A percentile compares a stretch with the other conserved stretches of the same genome.
Conservation (phyloP, 805 yeast species). For the Saitoella complicata region DNA sequence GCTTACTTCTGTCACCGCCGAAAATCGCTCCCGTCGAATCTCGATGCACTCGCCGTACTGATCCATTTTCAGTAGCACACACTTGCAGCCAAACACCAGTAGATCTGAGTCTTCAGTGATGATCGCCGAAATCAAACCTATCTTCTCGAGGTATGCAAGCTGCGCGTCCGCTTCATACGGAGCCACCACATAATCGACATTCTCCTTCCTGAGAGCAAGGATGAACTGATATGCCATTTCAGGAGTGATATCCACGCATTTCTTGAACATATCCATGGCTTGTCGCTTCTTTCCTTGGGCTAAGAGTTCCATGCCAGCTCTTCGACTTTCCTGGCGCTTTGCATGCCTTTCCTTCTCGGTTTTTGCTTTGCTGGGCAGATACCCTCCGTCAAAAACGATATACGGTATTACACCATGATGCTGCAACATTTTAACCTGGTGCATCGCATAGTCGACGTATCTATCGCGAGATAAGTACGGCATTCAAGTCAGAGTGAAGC, state of each 20-base stretch:
- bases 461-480: conserved; percentile 8
- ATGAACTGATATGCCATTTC: conserved; percentile 80
- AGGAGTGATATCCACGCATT: conserved; percentile 76
- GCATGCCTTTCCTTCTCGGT: conserved; percentile 50
- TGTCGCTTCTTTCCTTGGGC: conserved; percentile 36
- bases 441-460: conserved; percentile 48
- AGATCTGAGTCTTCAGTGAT: conserved; percentile 91
- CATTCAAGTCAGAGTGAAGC: neutral
- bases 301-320: conserved; percentile 36
- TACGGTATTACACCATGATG: conserved; percentile 62
- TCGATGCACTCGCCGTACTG: conserved; percentile 53
- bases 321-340: conserved; percentile 39
- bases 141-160: conserved; percentile 71
- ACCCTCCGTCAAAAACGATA: conserved; percentile 86
- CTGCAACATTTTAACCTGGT: conserved; percentile 47
- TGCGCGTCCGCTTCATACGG: conserved; percentile 99
- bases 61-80: conserved; percentile 66
- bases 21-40: conserved; percentile 41
- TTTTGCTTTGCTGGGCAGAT: conserved; percentile 57
- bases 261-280: conserved; percentile 56
- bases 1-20: conserved; percentile 29
- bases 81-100: conserved; percentile 67
- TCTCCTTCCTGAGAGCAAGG: conserved; percentile 31
- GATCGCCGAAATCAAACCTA: conserved; percentile 65
- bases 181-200: conserved; percentile 68